Evolutionary conservation across 306 rosid genomes (phyloP).

Genomic region (Nissolia schottii): DNA sequence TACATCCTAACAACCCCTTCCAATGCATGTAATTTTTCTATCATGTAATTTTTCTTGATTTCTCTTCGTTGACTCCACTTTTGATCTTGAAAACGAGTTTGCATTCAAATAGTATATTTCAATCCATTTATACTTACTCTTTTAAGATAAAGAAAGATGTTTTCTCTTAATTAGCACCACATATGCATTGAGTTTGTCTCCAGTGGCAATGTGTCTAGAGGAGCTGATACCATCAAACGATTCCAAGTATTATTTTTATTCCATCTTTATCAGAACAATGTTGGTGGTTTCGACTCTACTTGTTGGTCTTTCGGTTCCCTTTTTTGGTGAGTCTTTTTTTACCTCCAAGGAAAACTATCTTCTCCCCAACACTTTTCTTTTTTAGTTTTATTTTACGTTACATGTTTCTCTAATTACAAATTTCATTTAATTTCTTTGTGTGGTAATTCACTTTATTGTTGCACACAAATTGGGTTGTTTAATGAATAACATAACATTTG

Average conservation of each 20-base stretch:
- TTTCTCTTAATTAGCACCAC: constrained; percentile 57
- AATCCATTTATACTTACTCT: not conserved
- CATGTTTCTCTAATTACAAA: not conserved
- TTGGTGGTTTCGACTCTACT: constrained; percentile 71
- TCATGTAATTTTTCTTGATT: not conserved
- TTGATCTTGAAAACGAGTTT: not conserved
- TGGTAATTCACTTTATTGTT: not conserved
- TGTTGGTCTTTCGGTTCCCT: constrained; percentile 75
- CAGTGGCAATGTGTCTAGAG: constrained; percentile 87
- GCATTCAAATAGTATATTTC: not conserved
- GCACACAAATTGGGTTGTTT: not conserved
- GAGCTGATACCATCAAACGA: constrained; percentile 70
- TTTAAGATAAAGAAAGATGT: constrained; percentile 17
- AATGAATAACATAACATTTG: constrained; percentile 2
- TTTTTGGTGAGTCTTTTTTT: constrained; percentile 59
- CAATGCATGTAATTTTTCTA: no score
- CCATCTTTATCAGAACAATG: constrained; percentile 63
- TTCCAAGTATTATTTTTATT: constrained; percentile 43
- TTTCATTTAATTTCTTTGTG: not conserved
- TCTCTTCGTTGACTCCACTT: not conserved
- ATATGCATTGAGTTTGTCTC: constrained; percentile 81
- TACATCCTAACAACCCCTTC: not conserved
- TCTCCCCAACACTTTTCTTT: not conserved
- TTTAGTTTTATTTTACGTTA: no score
- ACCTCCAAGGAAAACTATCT: not conserved